Evolutionary conservation across 2,329 filamentous ascomycete genomes (phyloP), one percentile per base, ranked within the genome.

Genomic region (Neurospora sp.): DNA sequence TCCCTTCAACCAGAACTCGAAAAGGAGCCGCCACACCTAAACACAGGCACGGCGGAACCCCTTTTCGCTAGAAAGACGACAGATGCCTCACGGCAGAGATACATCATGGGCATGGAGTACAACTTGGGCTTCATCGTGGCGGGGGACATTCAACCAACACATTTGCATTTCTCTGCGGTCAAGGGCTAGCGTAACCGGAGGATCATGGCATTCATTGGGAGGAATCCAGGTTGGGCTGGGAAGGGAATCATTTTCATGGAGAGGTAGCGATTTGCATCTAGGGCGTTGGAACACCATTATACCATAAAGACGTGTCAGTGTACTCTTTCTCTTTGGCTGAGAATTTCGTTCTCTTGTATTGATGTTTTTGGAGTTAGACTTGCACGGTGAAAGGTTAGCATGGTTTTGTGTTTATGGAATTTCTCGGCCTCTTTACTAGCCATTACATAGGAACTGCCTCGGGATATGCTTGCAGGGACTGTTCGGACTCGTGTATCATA

Each of bases 21-120:
- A 89, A 77, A 80, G 86, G 70, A 82, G 80, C 68, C 81, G 86
- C 68, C 85, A 88, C 71, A 77, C 78, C 68, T 85, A 73, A 80
- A 23, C 42, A 36, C 17, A 15, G 33, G 52, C 11, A 36, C n/a
- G 33, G n/a, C 67, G 67, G 38, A n/a, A 28, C 11, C 13, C 33
- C 19, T 39, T 7, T 42, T 68, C 19, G 42, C 38, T 17, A 68
- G 39, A 43, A 33, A 67, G 66, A 52, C 52, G 43, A n/a, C 39
- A 52, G 42, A 40, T 40, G 66, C 46, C 36, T 43, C 66, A 40
- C 62, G 68, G 42, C 68, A 67, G 69, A 68, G 70, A 70, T 70
- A 52, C 69, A 66, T 66, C 42, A 71, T 71, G 62, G 70, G 68
- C 71, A 72, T 71, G 68, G 67, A 17, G 23, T 17, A 62, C 13